Percentiles rank a stretch among this genome's conserved stretches.
Evolutionary conservation across 2,329 filamentous ascomycete species (phyloP).

Genomic region (Fusarium secorum): DNA sequence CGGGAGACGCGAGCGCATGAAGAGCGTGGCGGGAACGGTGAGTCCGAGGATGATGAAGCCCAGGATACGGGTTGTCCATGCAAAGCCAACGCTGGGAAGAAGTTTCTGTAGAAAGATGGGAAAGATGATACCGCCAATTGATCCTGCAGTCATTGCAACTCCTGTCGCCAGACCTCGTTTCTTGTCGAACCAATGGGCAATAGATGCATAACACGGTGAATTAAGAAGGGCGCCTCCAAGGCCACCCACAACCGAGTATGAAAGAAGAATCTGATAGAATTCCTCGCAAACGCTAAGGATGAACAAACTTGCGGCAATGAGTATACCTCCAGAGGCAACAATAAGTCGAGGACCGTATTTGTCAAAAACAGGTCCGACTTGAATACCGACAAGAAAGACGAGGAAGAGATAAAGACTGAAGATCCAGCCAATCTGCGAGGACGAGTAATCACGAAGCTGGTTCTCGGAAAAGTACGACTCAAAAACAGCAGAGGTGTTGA

Average conservation of each 20-base stretch:
- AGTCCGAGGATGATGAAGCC: constrained; percentile 59
- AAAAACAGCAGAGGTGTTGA: constrained; percentile 66
- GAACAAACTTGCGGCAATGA: constrained; percentile 69
- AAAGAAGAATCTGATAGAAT: constrained; percentile 83
- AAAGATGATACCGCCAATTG: constrained; percentile 73
- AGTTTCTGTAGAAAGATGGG: constrained; percentile 56
- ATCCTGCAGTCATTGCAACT: constrained; percentile 78
- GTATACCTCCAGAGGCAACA: constrained; percentile 69
- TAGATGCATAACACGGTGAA: constrained; percentile 76
- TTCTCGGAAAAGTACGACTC: constrained; percentile 78
- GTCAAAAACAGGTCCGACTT: constrained; percentile 85
- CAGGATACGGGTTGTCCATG: constrained; percentile 59
- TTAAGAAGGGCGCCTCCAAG: constrained; percentile 78
- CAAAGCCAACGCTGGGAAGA: constrained; percentile 58
- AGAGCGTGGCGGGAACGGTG: constrained; percentile 56
- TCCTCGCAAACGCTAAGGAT: constrained; percentile 71
- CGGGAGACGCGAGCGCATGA: constrained; percentile 63
- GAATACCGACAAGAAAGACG: constrained; percentile 81
- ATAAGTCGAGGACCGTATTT: constrained; percentile 73
- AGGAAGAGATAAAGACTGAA: constrained; percentile 83
- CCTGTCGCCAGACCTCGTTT: constrained; percentile 80
- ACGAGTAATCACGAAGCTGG: constrained; percentile 72
- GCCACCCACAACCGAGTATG: constrained; percentile 77
- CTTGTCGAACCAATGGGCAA: constrained; percentile 81
- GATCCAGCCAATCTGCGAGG: constrained; percentile 83